These are phyloP conservation scores for Gnomoniopsis smithogilvyi DNA, from an alignment of 2,329 filamentous ascomycete species.

Conservation along the genomic window DNA sequence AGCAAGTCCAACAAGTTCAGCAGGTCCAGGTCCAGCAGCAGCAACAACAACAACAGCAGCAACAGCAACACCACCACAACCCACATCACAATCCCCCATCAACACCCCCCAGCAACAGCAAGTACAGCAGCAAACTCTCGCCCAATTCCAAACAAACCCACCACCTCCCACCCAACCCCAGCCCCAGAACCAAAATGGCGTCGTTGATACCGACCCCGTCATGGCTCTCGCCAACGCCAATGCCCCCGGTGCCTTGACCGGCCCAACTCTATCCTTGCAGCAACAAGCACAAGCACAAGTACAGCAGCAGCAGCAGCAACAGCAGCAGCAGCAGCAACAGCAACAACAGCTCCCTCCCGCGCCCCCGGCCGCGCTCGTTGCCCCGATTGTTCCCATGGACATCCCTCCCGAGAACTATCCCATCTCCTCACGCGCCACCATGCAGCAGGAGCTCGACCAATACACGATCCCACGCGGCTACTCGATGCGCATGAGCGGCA, in stretches of 20 bases:
- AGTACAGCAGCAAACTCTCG: conserved; percentile 2
- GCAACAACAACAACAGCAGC: conserved; percentile 2
- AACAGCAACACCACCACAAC: conserved; percentile 12
- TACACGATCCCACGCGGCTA: conserved; percentile 35
- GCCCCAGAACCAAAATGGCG: conserved; percentile 14
- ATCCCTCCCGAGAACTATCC: conserved; percentile 32
- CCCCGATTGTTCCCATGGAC: conserved; percentile 20
- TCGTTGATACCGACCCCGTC: conserved; percentile 15
- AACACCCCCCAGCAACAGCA: conserved; percentile 5
- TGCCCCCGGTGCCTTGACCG: conserved; percentile 8
- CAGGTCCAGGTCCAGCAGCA: conserved; percentile 12
- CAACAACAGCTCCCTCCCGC: conserved; percentile 6
- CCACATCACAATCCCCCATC: conserved; percentile 7
- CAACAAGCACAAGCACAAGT: background rate
- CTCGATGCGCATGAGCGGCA: conserved; percentile 36
- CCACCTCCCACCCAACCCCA: background rate
- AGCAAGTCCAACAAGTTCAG: background rate
- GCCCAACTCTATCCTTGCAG: conserved; percentile 9
- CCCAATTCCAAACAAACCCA: background rate
- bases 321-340: background rate
- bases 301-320: background rate
- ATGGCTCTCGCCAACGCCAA: conserved; percentile 18
- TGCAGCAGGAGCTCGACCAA: conserved; percentile 34
- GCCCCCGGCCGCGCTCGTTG: background rate
- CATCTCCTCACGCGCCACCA: conserved; percentile 29